Evolutionary conservation across 2,329 filamentous ascomycete genomes (phyloP), one percentile per base, ranked within the genome.

Genomic region (Alternaria sp.): DNA sequence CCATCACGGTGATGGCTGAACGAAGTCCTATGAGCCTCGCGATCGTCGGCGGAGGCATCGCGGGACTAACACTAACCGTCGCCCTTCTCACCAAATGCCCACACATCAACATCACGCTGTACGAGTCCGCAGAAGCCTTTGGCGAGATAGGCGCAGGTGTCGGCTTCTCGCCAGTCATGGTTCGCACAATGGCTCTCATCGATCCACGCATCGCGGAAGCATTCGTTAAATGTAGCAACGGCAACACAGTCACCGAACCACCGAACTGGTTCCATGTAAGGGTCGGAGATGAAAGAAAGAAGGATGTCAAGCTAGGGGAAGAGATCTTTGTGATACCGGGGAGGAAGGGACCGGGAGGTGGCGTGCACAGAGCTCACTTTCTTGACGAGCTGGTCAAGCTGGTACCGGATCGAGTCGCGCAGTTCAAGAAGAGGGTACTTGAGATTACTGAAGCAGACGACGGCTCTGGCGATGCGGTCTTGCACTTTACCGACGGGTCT

Each of bases 31-130:
- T 81, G 67, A 78, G 76, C 50, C 73, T 88, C 63, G 87, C 87
- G 64, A 86, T 89, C 25, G 78, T 89, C 18, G 87, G 87, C 65
- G 87, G 86, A 45, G 87, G 87, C n/a, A 87, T 89, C 53, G 84
- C 84, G 6, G 87, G 87, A 20, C 76, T 88, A 3, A 78, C 79
- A 4, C 81, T 89, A 2, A 84, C 85, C 9, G 81, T 86, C 30
- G 85, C 82, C 5, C 81, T 89, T 4, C 76, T 82, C 44, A 77
- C 80, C 41, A 81, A 71, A 80, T 61, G 59, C 15, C 64, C 70
- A 4, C 70, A 78, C 25, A 71, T 88, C 21, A 73, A 74, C 0
- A 77, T 86, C 26, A 80, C 81, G 4, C 81, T 89, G 54, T 89
- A 87, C 69, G 87, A 89, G 73, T 82, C 85, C 5, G 86, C 86